Conservation (phyloP, 352 stramenopile species). For the Phytophthora hybrid region DNA sequence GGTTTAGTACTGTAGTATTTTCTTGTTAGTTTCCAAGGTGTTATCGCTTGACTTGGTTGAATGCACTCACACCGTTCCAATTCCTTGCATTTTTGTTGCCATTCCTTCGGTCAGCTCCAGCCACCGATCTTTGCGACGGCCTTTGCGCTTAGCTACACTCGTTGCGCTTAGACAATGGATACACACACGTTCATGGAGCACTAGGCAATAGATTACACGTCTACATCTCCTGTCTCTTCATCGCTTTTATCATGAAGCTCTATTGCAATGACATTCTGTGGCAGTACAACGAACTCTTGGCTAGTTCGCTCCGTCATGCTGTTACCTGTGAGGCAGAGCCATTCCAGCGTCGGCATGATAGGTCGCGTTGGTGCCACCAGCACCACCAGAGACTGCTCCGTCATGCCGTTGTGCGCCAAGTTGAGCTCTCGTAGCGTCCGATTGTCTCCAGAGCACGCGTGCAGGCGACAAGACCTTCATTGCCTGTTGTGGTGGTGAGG, state of each 20-base stretch:
- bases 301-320: conserved; percentile 68
- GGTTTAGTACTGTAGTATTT: too few relatives aligned
- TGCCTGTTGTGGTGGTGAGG: conserved; percentile 43
- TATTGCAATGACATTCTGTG: conserved; percentile 43
- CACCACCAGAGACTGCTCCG: conserved; percentile 69
- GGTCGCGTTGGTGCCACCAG: conserved; percentile 35
- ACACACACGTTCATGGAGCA: background rate
- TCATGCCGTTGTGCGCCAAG: conserved; percentile 75
- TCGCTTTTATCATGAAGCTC: conserved; percentile 53
- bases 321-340: conserved; percentile 70
- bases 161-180: too few relatives aligned
- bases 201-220: background rate
- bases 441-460: conserved; percentile 68
- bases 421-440: conserved; percentile 71
- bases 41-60: too few relatives aligned
- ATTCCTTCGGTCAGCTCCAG: too few relatives aligned
- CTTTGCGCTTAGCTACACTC: too few relatives aligned
- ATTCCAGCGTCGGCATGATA: conserved; percentile 44
- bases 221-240: conserved; percentile 3
- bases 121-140: too few relatives aligned
- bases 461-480: conserved; percentile 75
- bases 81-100: too few relatives aligned
- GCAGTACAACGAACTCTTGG: conserved; percentile 40
- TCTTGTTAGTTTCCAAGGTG: too few relatives aligned
- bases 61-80: too few relatives aligned